These are phyloP conservation scores for Colletotrichum zoysiae DNA, from an alignment of 2,329 filamentous ascomycete species.

Conservation along the genomic window DNA sequence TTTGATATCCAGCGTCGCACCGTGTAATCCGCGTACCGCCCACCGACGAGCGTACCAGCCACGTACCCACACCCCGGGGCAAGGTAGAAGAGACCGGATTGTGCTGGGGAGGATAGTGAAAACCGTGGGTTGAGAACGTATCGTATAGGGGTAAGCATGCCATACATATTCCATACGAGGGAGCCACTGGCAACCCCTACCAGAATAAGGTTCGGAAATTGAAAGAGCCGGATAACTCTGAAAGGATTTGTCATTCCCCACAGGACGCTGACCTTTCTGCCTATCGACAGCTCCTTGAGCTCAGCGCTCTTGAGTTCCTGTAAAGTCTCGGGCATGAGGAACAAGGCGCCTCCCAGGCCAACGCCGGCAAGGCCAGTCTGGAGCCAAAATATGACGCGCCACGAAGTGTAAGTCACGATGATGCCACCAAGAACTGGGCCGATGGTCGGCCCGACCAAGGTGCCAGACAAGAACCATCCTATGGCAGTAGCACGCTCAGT, in stretches of 20 bases:
- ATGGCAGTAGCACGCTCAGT: constrained; percentile 75
- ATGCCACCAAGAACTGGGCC: constrained; percentile 77
- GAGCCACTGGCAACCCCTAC: constrained; percentile 69
- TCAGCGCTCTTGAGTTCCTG: constrained; percentile 72
- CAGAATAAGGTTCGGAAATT: constrained; percentile 74
- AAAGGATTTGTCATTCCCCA: constrained; percentile 72
- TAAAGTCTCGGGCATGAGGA: constrained; percentile 77
- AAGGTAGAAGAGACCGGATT: constrained; percentile 77
- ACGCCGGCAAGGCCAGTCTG: constrained; percentile 72
- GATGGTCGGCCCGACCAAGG: constrained; percentile 73
- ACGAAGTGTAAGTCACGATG: constrained; percentile 75
- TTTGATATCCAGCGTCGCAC: constrained; percentile 71
- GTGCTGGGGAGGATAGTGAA: constrained; percentile 70
- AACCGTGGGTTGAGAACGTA: constrained; percentile 80
- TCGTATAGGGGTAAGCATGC: constrained; percentile 75
- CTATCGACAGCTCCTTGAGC: constrained; percentile 63
- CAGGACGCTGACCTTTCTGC: constrained; percentile 55
- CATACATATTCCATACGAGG: constrained; percentile 80
- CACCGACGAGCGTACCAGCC: constrained; percentile 74
- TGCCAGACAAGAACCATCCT: constrained; percentile 75
- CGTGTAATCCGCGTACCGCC: constrained; percentile 73
- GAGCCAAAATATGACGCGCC: constrained; percentile 79
- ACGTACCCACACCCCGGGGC: constrained; percentile 77
- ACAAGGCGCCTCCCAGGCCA: constrained; percentile 66
- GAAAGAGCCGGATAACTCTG: constrained; percentile 72